Percentiles rank a stretch among this genome's conserved stretches.
These are phyloP conservation scores for Starmerella etchellsii DNA, from an alignment of 805 yeast genomes.

Conservation along the genomic window DNA sequence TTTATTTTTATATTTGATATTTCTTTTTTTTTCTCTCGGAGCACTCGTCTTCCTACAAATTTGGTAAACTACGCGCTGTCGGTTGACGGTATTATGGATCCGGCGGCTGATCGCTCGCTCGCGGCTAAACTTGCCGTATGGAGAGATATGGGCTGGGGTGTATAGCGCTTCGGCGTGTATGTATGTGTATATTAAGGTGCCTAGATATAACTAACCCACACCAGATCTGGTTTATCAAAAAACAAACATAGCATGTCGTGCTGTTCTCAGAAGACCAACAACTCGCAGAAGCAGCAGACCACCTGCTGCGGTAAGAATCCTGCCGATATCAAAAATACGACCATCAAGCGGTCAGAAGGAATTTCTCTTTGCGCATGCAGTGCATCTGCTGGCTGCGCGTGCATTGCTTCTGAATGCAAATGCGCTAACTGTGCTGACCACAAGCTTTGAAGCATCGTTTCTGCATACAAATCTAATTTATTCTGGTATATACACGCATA, in stretches of 20 bases:
- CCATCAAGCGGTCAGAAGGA: slow-evolving; percentile 11
- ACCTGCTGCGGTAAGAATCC: slow-evolving; percentile 8
- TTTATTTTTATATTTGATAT: no score
- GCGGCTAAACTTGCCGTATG: no score
- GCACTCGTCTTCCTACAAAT: no score
- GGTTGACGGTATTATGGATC: no score
- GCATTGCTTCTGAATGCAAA: slow-evolving; percentile 15
- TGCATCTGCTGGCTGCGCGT: slow-evolving; percentile 11
- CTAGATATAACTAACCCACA: no score
- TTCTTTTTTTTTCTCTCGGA: no score
- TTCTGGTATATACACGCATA: neutral
- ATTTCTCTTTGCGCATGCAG: slow-evolving; percentile 17
- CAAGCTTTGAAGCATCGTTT: slow-evolving; percentile 8
- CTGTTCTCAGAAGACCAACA: slow-evolving; percentile 12
- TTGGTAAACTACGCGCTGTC: no score
- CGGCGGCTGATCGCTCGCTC: no score
- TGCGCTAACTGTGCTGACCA: slow-evolving; percentile 16
- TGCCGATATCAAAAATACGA: neutral
- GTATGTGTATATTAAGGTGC: no score
- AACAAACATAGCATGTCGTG: slow-evolving; percentile 7
- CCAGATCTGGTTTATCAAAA: no score
- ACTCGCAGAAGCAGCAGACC: neutral
- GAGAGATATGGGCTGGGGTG: no score
- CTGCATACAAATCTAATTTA: neutral
- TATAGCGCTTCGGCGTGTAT: no score